Evolutionary conservation across 768 basidiomycete species (phyloP), one percentile per base, ranked within the genome.

Genomic region (Tylopilus balloui): DNA sequence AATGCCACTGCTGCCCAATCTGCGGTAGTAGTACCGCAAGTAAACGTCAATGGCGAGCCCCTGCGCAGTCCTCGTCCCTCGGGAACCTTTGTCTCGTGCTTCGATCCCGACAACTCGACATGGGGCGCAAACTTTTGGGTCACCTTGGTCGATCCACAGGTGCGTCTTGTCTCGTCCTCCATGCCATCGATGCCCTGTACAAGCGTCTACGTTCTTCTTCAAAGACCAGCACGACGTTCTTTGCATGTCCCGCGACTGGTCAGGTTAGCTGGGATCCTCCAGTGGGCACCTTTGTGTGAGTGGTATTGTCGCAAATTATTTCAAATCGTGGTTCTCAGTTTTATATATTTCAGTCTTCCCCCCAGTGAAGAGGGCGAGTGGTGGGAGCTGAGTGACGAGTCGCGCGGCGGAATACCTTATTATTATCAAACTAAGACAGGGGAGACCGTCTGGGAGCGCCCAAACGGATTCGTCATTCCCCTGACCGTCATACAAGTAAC

Each of bases 91-190:
- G 13, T 24, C 3, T 19, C 39, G 2, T 43, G 56, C 0, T 45
- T 54, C 24, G 69, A 69, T 51, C 50, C 58, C 4, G 67, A 69
- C 25, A 78, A 77, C 56, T 68, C 78, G 52, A 78, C 77, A 24
- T 93, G 91, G 91, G 91, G 90, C 5, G 80, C 86, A 23, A 85
- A 92, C 66, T 95, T 96, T 64, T 96, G 93, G 93, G 90, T 95
- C 7, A 94, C 93, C 6, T 75, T 95, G 45, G 78, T 87, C 41
- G 92, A 96, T 75, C 93, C 93, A 23, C 82, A 88, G 77, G 92
- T 88, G 64, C 56, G 77, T 76, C 47, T 10, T 36, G 6, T 48
- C 45, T 45, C 48, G 13, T 45, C 37, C 34, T 59, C 32, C 31
- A n/a, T 25, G 28, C 43, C 28, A 47, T 53, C 34, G 45, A 37